Evolutionary conservation across 306 rosid species (phyloP), one percentile per base, ranked within the genome.

Genomic region (Cucurbita ficifolia): DNA sequence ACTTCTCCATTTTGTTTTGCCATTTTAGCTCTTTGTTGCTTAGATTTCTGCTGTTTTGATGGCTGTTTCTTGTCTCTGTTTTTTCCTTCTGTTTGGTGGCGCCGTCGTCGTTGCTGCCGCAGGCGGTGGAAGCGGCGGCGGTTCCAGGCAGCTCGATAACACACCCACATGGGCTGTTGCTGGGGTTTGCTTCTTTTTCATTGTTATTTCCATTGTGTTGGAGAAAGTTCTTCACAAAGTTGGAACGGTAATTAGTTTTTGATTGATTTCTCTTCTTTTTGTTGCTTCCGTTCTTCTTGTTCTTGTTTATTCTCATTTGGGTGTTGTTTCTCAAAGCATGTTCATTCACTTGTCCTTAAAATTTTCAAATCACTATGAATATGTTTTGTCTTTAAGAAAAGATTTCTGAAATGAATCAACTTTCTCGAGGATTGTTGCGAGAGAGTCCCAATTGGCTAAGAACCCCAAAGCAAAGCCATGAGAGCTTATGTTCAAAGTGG

Each of bases 121-220:
- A 7, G 62, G 43, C 53, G 33, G 53, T 6, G 43, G 8, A 14
- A 22, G 48, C 39, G 29, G 22, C 29, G 64, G 36, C 83, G 9
- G 33, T n/a, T 21, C 77, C 46, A 87, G 83, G 70, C 54, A 84
- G 6, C 97, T 94, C 39, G 88, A 89, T 78, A 80, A 77, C 75
- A 94, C 99, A 39, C 95, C 97, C 51, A 89, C 99, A 0, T 91
- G 99, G 97, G 96, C 99, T 33, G 92, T 94, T 59, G 89, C 96
- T 42, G 82, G 79, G 50, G 96, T 94, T 13, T 90, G 90, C 70
- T 80, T 96, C 69, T 78, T 86, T 24, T 84, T 94, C 79, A 85
- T 94, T 74, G 74, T 94, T 74, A 60, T 94, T 40, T 94, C 99
- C 60, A 39, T 91, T 1, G 46, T 22, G 8, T 54, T 94, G 76